Conservation (phyloP, 2,329 filamentous ascomycete genomes). For the Ramularia endophylla region DNA sequence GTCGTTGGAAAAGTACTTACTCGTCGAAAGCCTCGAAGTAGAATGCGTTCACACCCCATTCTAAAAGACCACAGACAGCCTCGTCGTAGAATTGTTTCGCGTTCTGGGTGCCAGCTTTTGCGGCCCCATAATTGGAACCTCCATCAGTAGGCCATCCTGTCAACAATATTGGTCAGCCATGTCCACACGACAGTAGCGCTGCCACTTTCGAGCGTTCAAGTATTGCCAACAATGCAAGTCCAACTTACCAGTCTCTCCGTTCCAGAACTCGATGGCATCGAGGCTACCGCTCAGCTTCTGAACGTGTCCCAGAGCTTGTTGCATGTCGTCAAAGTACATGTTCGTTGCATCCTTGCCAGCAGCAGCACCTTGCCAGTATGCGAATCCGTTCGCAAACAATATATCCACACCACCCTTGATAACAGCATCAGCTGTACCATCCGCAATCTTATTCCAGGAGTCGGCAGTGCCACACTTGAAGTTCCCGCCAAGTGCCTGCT, state of each 20-base stretch:
- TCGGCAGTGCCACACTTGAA: slow-evolving; percentile 63
- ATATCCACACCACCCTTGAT: slow-evolving; percentile 56
- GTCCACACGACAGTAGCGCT: too few species aligned
- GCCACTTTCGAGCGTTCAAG: too few species aligned
- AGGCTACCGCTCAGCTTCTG: slow-evolving; percentile 51
- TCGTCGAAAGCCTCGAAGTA: slow-evolving; percentile 71
- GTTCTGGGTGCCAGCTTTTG: slow-evolving; percentile 54
- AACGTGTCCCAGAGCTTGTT: slow-evolving; percentile 57
- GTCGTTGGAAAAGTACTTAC: slow-evolving; percentile 18
- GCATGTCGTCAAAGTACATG: slow-evolving; percentile 63
- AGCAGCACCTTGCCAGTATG: slow-evolving; percentile 60
- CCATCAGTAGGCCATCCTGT: slow-evolving; percentile 55
- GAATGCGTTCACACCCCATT: slow-evolving; percentile 63
- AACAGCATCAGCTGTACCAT: slow-evolving; percentile 61
- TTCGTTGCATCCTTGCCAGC: slow-evolving; percentile 49
- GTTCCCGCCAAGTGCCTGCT: slow-evolving; percentile 46
- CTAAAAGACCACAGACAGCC: slow-evolving; percentile 58
- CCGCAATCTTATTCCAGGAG: slow-evolving; percentile 66
- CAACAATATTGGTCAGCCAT: too few species aligned
- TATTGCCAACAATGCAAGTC: too few species aligned
- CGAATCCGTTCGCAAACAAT: slow-evolving; percentile 62
- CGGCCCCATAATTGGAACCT: slow-evolving; percentile 56
- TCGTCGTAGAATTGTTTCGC: slow-evolving; percentile 56
- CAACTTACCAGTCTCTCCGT: slow-evolving; percentile 52
- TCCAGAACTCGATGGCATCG: slow-evolving; percentile 58